These are phyloP conservation scores for Gossypium mustelinum DNA, from an alignment of 345 rosid genomes.

Conservation along the genomic window DNA sequence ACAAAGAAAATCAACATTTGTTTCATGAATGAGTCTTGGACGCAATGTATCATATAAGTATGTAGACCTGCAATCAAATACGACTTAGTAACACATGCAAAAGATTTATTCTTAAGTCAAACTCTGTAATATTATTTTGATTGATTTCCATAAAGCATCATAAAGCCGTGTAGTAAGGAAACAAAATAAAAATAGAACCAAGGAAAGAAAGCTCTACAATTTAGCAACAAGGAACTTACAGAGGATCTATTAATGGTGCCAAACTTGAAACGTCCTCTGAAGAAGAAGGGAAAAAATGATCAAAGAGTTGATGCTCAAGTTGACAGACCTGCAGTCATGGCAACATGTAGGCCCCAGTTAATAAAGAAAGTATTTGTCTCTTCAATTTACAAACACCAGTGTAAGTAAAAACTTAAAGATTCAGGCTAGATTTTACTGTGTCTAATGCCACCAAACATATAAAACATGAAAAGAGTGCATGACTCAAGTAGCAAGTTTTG, in stretches of 20 bases:
- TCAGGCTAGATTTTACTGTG: not conserved
- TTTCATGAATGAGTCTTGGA: constrained; percentile 88
- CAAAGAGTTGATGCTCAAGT: constrained; percentile 91
- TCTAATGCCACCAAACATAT: constrained; percentile 7
- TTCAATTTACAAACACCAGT: not conserved
- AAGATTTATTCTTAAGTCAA: constrained; percentile 6
- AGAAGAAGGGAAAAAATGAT: constrained; percentile 90
- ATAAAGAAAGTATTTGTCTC: not conserved
- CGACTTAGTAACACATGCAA: not conserved
- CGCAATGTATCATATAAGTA: constrained; percentile 89
- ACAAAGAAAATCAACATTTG: constrained; percentile 84
- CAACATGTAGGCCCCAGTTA: constrained; percentile 4
- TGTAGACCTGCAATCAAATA: constrained; percentile 54
- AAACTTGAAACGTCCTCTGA: constrained; percentile 82
- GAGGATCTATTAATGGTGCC: constrained; percentile 88
- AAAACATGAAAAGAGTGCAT: not conserved
- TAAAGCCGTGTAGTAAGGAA: not conserved
- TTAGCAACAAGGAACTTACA: constrained; percentile 47
- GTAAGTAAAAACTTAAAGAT: not conserved
- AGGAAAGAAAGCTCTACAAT: not conserved
- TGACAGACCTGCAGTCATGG: constrained; percentile 77
- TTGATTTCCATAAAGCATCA: constrained; percentile 5
- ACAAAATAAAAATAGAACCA: not conserved
- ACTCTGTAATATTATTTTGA: constrained; percentile 6
- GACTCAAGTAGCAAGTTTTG: constrained; percentile 2